Conservation (phyloP, 73 alveolate species). For the Paraurostyla sp. region DNA sequence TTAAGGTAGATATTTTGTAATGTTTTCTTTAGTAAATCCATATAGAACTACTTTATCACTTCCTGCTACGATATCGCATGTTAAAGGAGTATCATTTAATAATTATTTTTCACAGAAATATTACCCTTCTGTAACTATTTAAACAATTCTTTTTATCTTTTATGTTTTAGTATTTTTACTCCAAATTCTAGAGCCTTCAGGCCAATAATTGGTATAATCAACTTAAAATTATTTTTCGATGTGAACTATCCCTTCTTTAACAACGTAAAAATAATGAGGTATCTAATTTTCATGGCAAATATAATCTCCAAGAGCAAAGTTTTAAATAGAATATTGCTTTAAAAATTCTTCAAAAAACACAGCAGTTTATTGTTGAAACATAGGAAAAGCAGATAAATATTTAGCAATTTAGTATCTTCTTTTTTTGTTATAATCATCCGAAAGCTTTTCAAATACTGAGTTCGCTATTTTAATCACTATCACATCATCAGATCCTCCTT, state of each 20-base stretch:
- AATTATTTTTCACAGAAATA: slow-evolving; percentile 1
- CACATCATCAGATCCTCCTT: slow-evolving; percentile 41
- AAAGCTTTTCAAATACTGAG: background rate
- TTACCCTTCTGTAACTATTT: background rate
- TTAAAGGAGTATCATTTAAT: background rate
- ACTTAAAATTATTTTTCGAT: slow-evolving; percentile 19
- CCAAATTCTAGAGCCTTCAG: background rate
- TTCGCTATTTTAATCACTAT: background rate
- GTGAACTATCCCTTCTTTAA: background rate
- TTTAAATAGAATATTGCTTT: background rate
- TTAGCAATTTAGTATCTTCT: background rate
- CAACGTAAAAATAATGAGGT: background rate
- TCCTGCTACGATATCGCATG: background rate
- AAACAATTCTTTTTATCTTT: background rate
- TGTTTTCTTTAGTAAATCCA: background rate
- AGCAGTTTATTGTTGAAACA: background rate
- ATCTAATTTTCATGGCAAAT: background rate
- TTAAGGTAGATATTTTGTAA: background rate
- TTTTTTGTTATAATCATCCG: slow-evolving; percentile 19
- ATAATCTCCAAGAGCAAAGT: background rate
- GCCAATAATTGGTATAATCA: slow-evolving; percentile 24
- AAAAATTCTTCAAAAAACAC: slow-evolving; percentile 3
- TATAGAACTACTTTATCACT: background rate
- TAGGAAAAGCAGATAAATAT: background rate
- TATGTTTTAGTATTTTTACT: background rate